A percentile compares a stretch with the other conserved stretches of the same genome.
Conservation (phyloP, 805 yeast species). For the Metschnikowia borealis region DNA sequence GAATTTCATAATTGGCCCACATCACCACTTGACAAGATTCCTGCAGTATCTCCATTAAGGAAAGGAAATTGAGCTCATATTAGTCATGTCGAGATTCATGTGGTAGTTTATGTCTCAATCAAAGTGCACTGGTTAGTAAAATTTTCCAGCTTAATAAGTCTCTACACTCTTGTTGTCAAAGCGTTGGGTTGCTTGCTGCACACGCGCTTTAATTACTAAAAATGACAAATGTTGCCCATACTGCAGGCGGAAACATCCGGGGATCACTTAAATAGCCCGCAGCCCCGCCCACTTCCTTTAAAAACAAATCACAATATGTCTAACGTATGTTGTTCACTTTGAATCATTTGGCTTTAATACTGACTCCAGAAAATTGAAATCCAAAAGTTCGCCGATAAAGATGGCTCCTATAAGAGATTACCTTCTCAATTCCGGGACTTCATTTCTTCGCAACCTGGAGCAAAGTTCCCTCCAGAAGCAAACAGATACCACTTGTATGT, state of each 20-base stretch:
- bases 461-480: slow-evolving; percentile 67
- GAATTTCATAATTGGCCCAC: not conserved
- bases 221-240: not conserved
- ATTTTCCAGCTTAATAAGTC: too few relatives aligned
- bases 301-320: not conserved
- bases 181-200: not conserved
- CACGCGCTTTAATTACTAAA: not conserved
- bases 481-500: slow-evolving; percentile 85
- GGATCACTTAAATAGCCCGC: not conserved
- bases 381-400: slow-evolving; percentile 45
- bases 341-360: not conserved
- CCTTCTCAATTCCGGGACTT: slow-evolving; percentile 58
- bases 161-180: not conserved
- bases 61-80: not conserved
- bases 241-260: not conserved
- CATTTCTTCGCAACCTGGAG: slow-evolving; percentile 54
- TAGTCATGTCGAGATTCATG: not conserved
- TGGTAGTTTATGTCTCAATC: not conserved
- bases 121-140: too few relatives aligned
- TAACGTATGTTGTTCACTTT: not conserved
- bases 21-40: not conserved
- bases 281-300: not conserved
- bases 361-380: slow-evolving; percentile 34
- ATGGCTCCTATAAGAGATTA: slow-evolving; percentile 56
- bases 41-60: not conserved